Evolutionary conservation across 495 filamentous ascomycete genomes (phyloP), one percentile per base, ranked within the genome.

Genomic region (Jackrogersella minutella): DNA sequence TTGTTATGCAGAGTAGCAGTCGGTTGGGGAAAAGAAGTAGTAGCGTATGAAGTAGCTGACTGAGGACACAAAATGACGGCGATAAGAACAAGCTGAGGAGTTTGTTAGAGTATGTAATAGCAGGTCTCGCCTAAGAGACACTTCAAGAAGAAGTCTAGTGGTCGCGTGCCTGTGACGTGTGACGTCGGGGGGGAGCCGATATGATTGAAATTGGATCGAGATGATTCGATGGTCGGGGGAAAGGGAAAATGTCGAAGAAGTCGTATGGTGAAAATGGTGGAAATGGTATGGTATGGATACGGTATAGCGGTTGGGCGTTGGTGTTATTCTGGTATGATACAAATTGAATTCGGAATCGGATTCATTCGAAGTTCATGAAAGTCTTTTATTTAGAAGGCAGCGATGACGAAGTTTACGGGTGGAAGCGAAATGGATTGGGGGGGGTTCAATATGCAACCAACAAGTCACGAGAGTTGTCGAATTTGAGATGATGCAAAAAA

Each of bases 401-500:
- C 19, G 28, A 33, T 21, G 14, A 19, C 11, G 9, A 19, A 16
- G 26, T 40, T 46, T n/a, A n/a, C n/a, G n/a, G n/a, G n/a, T n/a
- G n/a, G n/a, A n/a, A 49, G 46, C 16, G 28, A 36, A 52, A 36
- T 30, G 26, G 26, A 30, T 3, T 37, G 37, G 26, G 34, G 43
- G 37, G 40, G 31, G 16, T 62, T 37, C 19, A 24, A 14, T 46
- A 46, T 30, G 40, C 17, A 36, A 36, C 2, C 28, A 43, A 26
- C 41, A 39, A 39, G 43, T 59, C 43, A 50, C 56, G 31, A 58
- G 19, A 49, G 56, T 16, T 16, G 36, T 43, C 37, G 47, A 50
- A 49, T 59, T 53, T 41, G 34, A 16, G 57, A 61, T 61, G 46
- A 61, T 52, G 58, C 58, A 52, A 36, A 61, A n/a, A n/a, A n/a